Evolutionary conservation across 2,329 filamentous ascomycete species (phyloP).

Genomic region (Alternaria infectoria): DNA sequence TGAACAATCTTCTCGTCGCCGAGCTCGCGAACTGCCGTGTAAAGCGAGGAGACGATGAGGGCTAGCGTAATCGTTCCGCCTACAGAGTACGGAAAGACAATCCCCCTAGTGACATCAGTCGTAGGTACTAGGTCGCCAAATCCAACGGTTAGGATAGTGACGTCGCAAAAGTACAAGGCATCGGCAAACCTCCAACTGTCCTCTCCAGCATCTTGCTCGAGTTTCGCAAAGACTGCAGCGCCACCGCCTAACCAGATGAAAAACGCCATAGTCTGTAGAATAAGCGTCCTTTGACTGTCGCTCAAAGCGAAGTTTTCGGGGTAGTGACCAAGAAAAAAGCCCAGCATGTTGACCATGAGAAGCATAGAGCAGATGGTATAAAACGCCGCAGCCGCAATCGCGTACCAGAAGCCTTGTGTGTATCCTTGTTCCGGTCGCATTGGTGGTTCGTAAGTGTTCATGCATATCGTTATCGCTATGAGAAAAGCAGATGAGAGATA

Average conservation of each 20-base stretch:
- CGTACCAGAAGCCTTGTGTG: constrained; percentile 89
- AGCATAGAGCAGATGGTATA: constrained; percentile 81
- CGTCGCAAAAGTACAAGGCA: constrained; percentile 58
- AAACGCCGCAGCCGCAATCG: constrained; percentile 76
- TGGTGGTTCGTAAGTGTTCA: constrained; percentile 66
- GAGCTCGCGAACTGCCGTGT: constrained; percentile 67
- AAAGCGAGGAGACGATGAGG: constrained; percentile 81
- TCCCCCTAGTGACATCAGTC: constrained; percentile 66
- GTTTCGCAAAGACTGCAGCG: constrained; percentile 72
- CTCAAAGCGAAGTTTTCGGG: constrained; percentile 79
- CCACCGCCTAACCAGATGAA: constrained; percentile 82
- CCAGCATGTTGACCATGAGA: constrained; percentile 79
- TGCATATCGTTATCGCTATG: constrained; percentile 69
- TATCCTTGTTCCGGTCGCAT: constrained; percentile 59
- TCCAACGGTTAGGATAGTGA: constrained; percentile 51
- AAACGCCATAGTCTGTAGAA: constrained; percentile 87
- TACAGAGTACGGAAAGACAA: constrained; percentile 84
- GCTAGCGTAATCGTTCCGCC: constrained; percentile 84
- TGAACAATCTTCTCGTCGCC: constrained; percentile 67
- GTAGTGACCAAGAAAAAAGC: constrained; percentile 77
- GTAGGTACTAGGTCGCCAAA: constrained; percentile 63
- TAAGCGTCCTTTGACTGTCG: constrained; percentile 81
- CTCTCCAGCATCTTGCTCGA: constrained; percentile 60
- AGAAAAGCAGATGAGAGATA: constrained; percentile 67
- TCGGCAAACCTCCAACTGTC: constrained; percentile 75